Conservation (phyloP, 177 flowering plant species). For the Vitis hybrid region DNA sequence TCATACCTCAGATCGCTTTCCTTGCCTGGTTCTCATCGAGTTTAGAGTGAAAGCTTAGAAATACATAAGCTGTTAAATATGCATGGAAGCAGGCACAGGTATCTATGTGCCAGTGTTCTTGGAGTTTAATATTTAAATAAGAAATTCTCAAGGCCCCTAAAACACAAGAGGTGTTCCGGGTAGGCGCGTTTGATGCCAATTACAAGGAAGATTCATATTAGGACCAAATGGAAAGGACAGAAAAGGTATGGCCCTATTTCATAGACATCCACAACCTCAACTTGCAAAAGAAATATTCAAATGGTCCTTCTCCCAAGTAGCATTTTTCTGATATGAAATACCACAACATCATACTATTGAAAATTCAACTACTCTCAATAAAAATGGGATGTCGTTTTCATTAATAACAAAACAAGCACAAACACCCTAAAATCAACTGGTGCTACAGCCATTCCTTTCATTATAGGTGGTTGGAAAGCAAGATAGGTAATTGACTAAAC, state of each 20-base stretch:
- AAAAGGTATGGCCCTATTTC: slow-evolving; percentile 22
- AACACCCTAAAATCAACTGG: neutral
- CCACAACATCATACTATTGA: slow-evolving; percentile 16
- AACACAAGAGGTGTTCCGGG: slow-evolving; percentile 5
- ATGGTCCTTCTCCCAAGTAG: slow-evolving; percentile 32
- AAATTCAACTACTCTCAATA: slow-evolving; percentile 15
- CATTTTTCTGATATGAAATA: slow-evolving; percentile 11
- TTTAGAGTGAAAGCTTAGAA: slow-evolving; percentile 3
- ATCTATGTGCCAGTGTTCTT: slow-evolving; percentile 6
- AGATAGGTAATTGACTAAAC: slow-evolving; percentile 5
- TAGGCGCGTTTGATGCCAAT: slow-evolving; percentile 21
- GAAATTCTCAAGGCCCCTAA: neutral
- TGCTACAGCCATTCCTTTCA: slow-evolving; percentile 20
- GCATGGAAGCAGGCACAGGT: slow-evolving; percentile 10
- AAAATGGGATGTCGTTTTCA: slow-evolving; percentile 28
- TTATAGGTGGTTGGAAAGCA: neutral
- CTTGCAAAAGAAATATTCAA: slow-evolving; percentile 28
- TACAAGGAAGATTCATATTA: slow-evolving; percentile 29
- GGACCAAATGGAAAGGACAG: slow-evolving; percentile 45
- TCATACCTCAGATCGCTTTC: slow-evolving; percentile 73
- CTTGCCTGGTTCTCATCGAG: slow-evolving; percentile 61
- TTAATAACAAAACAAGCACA: slow-evolving; percentile 3
- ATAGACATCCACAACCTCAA: slow-evolving; percentile 43
- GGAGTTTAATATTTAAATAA: slow-evolving; percentile 17
- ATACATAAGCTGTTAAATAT: slow-evolving; percentile 5